phyloP scores from a whole-genome alignment of 2,329 filamentous ascomycete species.

The Talaromyces sp. region DNA sequence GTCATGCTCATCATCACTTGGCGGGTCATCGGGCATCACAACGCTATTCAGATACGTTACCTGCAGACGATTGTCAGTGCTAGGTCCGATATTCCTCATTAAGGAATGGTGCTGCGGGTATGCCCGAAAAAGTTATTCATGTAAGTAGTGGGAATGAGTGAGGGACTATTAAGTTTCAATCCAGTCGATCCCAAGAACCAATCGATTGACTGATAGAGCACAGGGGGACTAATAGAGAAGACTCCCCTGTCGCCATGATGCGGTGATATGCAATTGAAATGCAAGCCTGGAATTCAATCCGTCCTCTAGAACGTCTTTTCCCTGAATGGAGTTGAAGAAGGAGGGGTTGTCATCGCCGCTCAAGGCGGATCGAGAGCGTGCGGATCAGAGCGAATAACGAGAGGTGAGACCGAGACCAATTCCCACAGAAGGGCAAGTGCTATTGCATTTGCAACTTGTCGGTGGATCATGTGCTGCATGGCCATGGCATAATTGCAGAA shows the following conservation, averaged over 20 bases:
- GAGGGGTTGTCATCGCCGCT: conserved; percentile 15
- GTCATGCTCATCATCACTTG: conserved; percentile 7
- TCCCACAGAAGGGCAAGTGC: conserved; percentile 6
- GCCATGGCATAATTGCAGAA: neutral
- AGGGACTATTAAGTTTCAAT: conserved; percentile 6
- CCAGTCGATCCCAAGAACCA: neutral
- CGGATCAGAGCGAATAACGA: conserved; percentile 15
- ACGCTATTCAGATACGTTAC: conserved; percentile 68
- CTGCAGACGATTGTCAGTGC: conserved; percentile 38
- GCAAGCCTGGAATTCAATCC: neutral
- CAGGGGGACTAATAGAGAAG: neutral
- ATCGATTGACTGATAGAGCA: conserved; percentile 2
- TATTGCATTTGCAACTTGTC: conserved; percentile 1
- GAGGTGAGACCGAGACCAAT: conserved; percentile 1
- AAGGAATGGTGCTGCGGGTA: conserved; percentile 14
- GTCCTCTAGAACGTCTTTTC: neutral
- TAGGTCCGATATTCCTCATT: conserved; percentile 11
- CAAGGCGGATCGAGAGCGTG: conserved; percentile 17
- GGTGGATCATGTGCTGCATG: conserved; percentile 3
- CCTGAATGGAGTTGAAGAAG: neutral
- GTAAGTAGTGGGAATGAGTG: neutral
- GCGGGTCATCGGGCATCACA: conserved; percentile 63
- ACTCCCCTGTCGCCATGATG: neutral
- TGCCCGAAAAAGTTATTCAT: conserved; percentile 1
- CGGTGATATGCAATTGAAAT: neutral